Percentiles rank a stretch among this genome's conserved stretches.
Conservation (phyloP, 2,329 filamentous ascomycete species). For the Tolypocladium endophyticum region DNA sequence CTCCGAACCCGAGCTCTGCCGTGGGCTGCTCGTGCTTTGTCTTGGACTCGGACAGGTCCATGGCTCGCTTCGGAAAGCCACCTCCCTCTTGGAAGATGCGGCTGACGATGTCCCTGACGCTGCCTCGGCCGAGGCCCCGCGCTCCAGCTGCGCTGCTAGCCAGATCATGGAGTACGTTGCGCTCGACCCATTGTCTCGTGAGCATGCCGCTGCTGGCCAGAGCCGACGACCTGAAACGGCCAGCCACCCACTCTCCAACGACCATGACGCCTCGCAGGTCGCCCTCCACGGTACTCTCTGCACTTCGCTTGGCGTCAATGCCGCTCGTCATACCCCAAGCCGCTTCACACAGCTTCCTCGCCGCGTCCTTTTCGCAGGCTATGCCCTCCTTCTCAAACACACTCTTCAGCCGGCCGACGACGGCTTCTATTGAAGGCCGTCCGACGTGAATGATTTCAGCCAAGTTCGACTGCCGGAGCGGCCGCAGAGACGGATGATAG, state of each 20-base stretch:
- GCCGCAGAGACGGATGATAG: conserved; percentile 81
- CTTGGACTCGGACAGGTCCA: conserved; percentile 28
- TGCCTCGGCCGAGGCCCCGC: conserved; percentile 61
- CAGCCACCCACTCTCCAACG: conserved; percentile 76
- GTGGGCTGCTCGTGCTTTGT: conserved; percentile 43
- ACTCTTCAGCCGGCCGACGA: conserved; percentile 67
- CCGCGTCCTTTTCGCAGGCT: conserved; percentile 77
- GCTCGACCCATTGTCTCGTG: conserved; percentile 68
- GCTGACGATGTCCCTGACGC: conserved; percentile 62
- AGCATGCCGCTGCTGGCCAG: conserved; percentile 34
- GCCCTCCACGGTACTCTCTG: conserved; percentile 57
- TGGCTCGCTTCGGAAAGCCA: conserved; percentile 56
- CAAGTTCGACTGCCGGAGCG: conserved; percentile 70
- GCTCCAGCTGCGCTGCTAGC: conserved; percentile 61
- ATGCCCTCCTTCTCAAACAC: conserved; percentile 89
- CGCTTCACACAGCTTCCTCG: conserved; percentile 72
- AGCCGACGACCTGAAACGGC: conserved; percentile 47
- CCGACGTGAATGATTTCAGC: conserved; percentile 90
- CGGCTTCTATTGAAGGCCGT: conserved; percentile 77
- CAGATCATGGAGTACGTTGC: conserved; percentile 57
- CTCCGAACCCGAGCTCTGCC: conserved; percentile 57
- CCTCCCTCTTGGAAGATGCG: conserved; percentile 73
- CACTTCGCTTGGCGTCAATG: conserved; percentile 57
- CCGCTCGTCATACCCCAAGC: conserved; percentile 70
- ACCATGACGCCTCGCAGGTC: conserved; percentile 79